phyloP scores from a whole-genome alignment of 2,329 filamentous ascomycete species.

The Periconia digitata region DNA sequence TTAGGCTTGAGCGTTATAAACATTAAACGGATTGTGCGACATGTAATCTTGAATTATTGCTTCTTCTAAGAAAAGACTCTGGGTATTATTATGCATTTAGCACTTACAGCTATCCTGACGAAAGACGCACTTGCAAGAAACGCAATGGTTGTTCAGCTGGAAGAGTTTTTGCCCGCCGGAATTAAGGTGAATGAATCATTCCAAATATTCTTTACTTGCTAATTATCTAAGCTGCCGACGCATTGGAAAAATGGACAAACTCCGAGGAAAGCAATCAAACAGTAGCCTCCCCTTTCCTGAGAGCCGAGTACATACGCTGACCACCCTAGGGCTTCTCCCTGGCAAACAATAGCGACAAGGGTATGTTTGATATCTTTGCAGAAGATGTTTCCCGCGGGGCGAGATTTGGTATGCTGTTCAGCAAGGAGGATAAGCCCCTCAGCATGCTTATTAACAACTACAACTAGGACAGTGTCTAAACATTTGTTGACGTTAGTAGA shows the following conservation, averaged over 20 bases:
- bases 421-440: constrained; percentile 3
- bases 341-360: constrained; percentile 9
- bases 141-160: constrained; percentile 9
- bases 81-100: constrained; percentile 15
- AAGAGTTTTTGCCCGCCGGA: constrained; percentile 15
- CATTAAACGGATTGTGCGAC: constrained; percentile 10
- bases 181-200: constrained; percentile 8
- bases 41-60: constrained; percentile 15
- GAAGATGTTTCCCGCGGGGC: constrained; percentile 1
- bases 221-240: constrained; percentile 10
- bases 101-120: constrained; percentile 10
- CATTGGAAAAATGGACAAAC: constrained; percentile 16
- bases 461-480: constrained; percentile 6
- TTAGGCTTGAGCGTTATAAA: constrained; percentile 11
- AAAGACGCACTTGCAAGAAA: constrained; percentile 7
- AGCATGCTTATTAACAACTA: constrained; percentile 8
- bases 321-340: constrained; percentile 10
- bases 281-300: not conserved
- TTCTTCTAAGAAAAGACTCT: constrained; percentile 14
- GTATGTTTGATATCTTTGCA: constrained; percentile 6
- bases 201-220: not conserved
- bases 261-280: constrained; percentile 14
- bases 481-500: constrained; percentile 17
- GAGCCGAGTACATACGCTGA: constrained; percentile 1
- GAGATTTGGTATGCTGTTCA: constrained; percentile 12